Conservation (phyloP, 371 early-diverging fungal genomes). For the Dichotomocladium elegans region DNA sequence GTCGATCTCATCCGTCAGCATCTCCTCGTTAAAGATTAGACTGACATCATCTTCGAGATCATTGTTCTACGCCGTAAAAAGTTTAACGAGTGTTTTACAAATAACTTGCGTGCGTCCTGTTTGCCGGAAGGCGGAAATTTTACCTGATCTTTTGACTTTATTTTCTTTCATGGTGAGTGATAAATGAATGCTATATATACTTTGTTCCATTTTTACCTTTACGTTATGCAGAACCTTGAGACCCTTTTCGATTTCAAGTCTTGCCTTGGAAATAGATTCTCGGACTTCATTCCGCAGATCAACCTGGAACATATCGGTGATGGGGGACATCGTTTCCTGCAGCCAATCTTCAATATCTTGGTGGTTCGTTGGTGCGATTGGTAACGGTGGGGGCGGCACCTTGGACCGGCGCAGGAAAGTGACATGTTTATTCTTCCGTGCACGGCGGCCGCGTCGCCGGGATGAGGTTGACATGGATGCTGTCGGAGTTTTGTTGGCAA, state of each 20-base stretch:
- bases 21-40: too few relatives aligned
- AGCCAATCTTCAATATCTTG: slow-evolving; percentile 21
- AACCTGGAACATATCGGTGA: slow-evolving; percentile 7
- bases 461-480: slow-evolving; percentile 7
- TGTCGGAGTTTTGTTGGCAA: slow-evolving; percentile 6
- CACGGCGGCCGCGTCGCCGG: slow-evolving; percentile 10
- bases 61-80: too few relatives aligned
- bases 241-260: slow-evolving; percentile 52
- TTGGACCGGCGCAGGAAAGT: slow-evolving; percentile 31
- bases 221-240: slow-evolving; percentile 43
- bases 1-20: slow-evolving; percentile 4
- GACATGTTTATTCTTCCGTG: slow-evolving; percentile 5
- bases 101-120: too few relatives aligned
- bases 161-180: too few relatives aligned
- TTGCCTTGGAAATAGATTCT: slow-evolving; percentile 48
- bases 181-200: too few relatives aligned
- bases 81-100: too few relatives aligned
- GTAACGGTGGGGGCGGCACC: slow-evolving; percentile 14
- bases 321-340: slow-evolving; percentile 10
- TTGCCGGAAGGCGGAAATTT: too few relatives aligned
- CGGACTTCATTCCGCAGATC: slow-evolving; percentile 32
- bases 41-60: too few relatives aligned
- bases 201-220: too few relatives aligned
- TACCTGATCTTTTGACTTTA: too few relatives aligned
- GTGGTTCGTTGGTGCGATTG: slow-evolving; percentile 4